A percentile compares a stretch with the other conserved stretches of the same genome.
Evolutionary conservation across 352 stramenopile genomes (phyloP).

Genomic region (Elongisporangium senticosum): DNA sequence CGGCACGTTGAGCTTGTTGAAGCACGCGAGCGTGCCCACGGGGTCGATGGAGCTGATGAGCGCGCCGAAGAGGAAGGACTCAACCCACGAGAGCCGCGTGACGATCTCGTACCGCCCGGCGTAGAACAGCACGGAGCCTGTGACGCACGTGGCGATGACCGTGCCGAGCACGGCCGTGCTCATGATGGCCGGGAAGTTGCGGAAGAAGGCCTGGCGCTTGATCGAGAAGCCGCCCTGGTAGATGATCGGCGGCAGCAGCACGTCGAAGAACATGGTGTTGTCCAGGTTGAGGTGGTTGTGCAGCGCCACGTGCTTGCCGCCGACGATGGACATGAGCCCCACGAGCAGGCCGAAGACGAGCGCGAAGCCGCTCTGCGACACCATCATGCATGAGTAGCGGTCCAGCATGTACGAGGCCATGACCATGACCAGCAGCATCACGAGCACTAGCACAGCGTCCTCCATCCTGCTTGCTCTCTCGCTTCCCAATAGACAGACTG

Average conservation of each 20-base stretch:
- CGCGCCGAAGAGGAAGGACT: conserved; percentile 90
- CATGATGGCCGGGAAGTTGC: conserved; percentile 84
- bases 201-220: conserved; percentile 81
- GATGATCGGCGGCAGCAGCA: conserved; percentile 82
- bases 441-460: conserved; percentile 74
- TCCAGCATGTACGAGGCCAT: conserved; percentile 86
- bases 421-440: conserved; percentile 84
- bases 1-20: conserved; percentile 85
- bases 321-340: conserved; percentile 64
- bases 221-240: conserved; percentile 85
- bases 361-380: conserved; percentile 83
- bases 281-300: conserved; percentile 80
- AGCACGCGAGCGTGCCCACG: conserved; percentile 90
- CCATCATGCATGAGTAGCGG: conserved; percentile 77
- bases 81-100: conserved; percentile 83
- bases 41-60: conserved; percentile 93
- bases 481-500: neutral
- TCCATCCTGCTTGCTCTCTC: conserved; percentile 42
- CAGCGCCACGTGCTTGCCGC: conserved; percentile 55
- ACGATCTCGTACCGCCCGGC: conserved; percentile 52
- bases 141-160: conserved; percentile 72
- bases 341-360: conserved; percentile 75
- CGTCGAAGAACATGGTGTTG: conserved; percentile 87
- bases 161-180: conserved; percentile 77
- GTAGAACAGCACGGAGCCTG: conserved; percentile 62